Conservation (phyloP, 2,329 filamentous ascomycete species). For the Calonectria ilicicola region DNA sequence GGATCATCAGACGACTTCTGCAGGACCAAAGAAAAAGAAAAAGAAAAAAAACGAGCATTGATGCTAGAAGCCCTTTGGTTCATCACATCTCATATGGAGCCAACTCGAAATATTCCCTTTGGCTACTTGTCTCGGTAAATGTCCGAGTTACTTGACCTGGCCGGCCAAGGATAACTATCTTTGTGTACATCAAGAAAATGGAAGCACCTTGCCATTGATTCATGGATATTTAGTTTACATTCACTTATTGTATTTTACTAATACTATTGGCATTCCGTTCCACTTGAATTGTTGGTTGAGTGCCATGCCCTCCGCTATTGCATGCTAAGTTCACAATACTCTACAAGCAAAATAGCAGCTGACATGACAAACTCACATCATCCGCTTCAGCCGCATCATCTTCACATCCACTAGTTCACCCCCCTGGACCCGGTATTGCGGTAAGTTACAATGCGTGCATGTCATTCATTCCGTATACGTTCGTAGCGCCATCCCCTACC, state of each 20-base stretch:
- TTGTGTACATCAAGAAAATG: too few relatives aligned
- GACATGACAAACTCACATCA: not conserved
- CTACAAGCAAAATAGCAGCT: not conserved
- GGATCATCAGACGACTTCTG: constrained; percentile 9
- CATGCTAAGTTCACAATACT: not conserved
- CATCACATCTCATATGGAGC: not conserved
- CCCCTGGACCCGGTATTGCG: not conserved
- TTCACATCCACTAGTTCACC: not conserved
- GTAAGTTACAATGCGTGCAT: constrained; percentile 22
- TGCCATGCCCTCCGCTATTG: too few relatives aligned
- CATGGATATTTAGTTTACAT: too few relatives aligned
- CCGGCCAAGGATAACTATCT: too few relatives aligned
- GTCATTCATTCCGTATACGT: constrained; percentile 21
- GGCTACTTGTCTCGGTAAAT: not conserved
- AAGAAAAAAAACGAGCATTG: too few relatives aligned
- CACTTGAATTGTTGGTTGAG: too few relatives aligned
- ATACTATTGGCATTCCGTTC: too few relatives aligned
- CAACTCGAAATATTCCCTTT: not conserved
- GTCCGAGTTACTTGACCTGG: not conserved
- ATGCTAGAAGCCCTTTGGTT: not conserved
- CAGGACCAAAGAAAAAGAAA: not conserved
- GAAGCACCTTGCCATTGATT: too few relatives aligned
- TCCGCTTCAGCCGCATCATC: not conserved
- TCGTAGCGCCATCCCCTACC: constrained; percentile 20
- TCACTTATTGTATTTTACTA: too few relatives aligned